These are phyloP conservation scores for Pyrenula massariospora DNA, from an alignment of 495 filamentous ascomycete species.

Conservation along the genomic window DNA sequence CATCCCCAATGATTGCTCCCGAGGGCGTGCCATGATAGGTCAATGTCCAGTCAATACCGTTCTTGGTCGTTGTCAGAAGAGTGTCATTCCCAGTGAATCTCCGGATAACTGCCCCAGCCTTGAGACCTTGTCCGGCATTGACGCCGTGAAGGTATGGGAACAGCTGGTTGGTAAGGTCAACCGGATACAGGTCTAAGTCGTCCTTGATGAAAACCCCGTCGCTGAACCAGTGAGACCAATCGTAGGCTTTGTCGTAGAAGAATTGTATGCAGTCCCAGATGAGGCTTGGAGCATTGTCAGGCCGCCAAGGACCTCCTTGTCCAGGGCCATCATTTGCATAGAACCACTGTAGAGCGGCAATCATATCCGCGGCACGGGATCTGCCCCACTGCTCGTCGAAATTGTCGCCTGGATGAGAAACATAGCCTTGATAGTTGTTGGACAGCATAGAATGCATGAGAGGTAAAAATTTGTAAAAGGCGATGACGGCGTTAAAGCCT, in stretches of 20 bases:
- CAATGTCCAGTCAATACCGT: constrained; percentile 35
- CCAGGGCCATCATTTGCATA: constrained; percentile 23
- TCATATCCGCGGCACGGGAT: constrained; percentile 38
- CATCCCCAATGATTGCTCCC: constrained; percentile 26
- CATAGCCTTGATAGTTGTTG: constrained; percentile 35
- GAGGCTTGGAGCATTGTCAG: constrained; percentile 16
- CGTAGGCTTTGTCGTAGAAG: constrained; percentile 23
- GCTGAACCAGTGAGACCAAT: constrained; percentile 33
- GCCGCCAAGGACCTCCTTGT: constrained; percentile 1
- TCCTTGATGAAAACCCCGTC: constrained; percentile 23
- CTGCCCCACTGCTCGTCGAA: constrained; percentile 32
- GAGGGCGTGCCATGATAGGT: constrained; percentile 32
- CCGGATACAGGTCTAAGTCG: constrained; percentile 25
- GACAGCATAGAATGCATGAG: constrained; percentile 36
- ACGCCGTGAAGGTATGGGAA: constrained; percentile 35
- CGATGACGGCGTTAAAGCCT: constrained; percentile 11
- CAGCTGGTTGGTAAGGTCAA: constrained; percentile 11
- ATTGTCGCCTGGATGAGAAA: constrained; percentile 25
- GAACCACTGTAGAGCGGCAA: constrained; percentile 41
- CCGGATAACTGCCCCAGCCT: constrained; percentile 27
- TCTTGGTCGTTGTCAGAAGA: constrained; percentile 22
- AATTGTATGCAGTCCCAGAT: constrained; percentile 34
- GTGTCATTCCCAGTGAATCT: constrained; percentile 27
- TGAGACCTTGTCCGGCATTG: constrained; percentile 38
- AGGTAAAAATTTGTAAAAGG: constrained; percentile 20